These are phyloP conservation scores for Trametes coccinea DNA, from an alignment of 768 basidiomycete genomes.

Conservation along the genomic window DNA sequence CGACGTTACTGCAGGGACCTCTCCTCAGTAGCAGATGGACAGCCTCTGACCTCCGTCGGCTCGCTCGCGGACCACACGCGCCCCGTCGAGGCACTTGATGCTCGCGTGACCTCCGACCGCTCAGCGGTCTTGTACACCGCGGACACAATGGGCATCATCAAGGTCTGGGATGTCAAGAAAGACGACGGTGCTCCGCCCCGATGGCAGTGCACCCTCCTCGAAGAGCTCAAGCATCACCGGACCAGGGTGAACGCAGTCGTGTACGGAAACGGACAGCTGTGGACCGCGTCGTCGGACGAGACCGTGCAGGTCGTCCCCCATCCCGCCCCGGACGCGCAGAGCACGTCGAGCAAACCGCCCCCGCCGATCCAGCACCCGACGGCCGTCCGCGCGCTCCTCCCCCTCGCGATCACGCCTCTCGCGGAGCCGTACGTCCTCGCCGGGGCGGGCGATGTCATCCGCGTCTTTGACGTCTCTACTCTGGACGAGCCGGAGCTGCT, in stretches of 20 bases:
- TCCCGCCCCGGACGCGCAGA: constrained; percentile 29
- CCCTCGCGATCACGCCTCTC: constrained; percentile 62
- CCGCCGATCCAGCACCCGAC: constrained; percentile 60
- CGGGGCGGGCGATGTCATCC: constrained; percentile 80
- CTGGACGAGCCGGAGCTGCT: constrained; percentile 68
- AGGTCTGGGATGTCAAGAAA: constrained; percentile 67
- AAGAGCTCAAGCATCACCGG: constrained; percentile 71
- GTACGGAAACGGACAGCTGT: constrained; percentile 70
- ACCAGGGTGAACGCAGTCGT: constrained; percentile 79
- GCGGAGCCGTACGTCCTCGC: constrained; percentile 76
- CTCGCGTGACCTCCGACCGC: constrained; percentile 45
- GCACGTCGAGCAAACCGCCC: constrained; percentile 33
- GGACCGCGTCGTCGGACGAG: constrained; percentile 96
- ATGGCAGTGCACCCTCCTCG: constrained; percentile 52
- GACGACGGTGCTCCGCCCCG: constrained; percentile 45
- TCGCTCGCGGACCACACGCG: constrained; percentile 84
- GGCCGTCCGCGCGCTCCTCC: constrained; percentile 74
- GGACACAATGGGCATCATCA: constrained; percentile 91
- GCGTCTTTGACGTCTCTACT: constrained; percentile 75
- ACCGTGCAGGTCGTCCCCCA: constrained; percentile 66
- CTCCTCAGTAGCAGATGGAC: constrained; percentile 42
- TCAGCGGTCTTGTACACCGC: constrained; percentile 70
- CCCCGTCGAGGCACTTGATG: constrained; percentile 80
- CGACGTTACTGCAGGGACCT: constrained; percentile 58
- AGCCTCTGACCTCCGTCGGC: constrained; percentile 53